phyloP scores from a whole-genome alignment of 306 rosid genomes.

The Gastrolobium bilobum region DNA sequence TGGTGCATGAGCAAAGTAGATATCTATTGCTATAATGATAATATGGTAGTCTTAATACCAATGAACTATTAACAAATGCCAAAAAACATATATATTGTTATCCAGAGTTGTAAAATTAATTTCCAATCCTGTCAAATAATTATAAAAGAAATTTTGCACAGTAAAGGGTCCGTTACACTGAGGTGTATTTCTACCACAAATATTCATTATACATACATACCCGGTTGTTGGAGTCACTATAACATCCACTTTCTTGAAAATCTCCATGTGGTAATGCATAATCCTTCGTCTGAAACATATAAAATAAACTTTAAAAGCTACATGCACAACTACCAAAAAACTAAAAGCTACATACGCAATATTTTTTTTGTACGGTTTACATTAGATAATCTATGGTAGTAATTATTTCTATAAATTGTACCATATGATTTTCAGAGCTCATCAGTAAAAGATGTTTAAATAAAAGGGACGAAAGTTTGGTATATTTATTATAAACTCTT shows the following conservation, averaged over 20 bases:
- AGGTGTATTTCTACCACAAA: slow-evolving; percentile 35
- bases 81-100: slow-evolving; percentile 15
- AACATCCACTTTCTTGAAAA: slow-evolving; percentile 90
- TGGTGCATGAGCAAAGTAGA: slow-evolving; percentile 13
- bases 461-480: slow-evolving; percentile 31
- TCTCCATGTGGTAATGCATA: slow-evolving; percentile 90
- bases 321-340: background rate
- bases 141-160: slow-evolving; percentile 35
- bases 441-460: background rate
- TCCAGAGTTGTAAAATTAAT: slow-evolving; percentile 21
- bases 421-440: slow-evolving; percentile 24
- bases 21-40: slow-evolving; percentile 1
- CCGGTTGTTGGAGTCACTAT: slow-evolving; percentile 99
- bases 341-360: background rate
- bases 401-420: background rate
- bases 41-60: slow-evolving; percentile 35
- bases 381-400: background rate
- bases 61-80: slow-evolving; percentile 20
- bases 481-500: slow-evolving; percentile 24
- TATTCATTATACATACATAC: slow-evolving; percentile 57
- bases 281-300: slow-evolving; percentile 80
- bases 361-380: background rate
- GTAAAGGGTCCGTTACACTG: slow-evolving; percentile 17
- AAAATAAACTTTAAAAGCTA: slow-evolving; percentile 28
- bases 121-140: slow-evolving; percentile 25